Conservation (phyloP, 306 rosid species). For the Myrica gale region DNA sequence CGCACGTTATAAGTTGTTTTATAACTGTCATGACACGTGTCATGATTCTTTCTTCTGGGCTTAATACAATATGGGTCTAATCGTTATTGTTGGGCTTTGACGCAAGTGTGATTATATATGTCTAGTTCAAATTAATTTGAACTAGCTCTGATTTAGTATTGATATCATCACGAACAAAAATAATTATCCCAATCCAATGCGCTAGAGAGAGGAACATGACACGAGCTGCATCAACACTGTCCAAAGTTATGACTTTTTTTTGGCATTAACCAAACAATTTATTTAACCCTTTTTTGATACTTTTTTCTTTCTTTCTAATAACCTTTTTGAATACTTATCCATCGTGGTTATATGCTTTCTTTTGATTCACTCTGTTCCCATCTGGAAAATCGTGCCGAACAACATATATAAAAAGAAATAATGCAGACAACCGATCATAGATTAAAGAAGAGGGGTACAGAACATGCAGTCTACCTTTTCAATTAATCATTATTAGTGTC, state of each 20-base stretch:
- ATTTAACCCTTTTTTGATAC: too few species aligned
- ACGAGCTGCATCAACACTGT: neutral
- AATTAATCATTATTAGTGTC: slow-evolving; percentile 65
- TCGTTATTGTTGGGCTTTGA: too few species aligned
- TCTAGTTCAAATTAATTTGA: too few species aligned
- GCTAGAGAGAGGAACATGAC: neutral
- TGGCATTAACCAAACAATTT: neutral
- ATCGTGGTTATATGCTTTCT: neutral
- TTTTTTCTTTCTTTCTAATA: neutral
- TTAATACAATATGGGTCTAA: too few species aligned
- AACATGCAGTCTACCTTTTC: slow-evolving; percentile 48
- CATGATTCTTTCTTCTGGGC: too few species aligned
- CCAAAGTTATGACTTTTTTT: neutral
- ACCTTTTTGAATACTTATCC: neutral
- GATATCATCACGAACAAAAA: too few species aligned
- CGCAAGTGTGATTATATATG: too few species aligned
- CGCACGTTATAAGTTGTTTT: too few species aligned
- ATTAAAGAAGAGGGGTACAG: neutral
- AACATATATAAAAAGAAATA: neutral
- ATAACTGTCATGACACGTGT: too few species aligned
- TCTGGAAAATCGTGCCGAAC: neutral
- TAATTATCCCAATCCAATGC: neutral
- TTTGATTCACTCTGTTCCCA: neutral
- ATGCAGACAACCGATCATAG: slow-evolving; percentile 30
- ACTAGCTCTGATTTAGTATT: too few species aligned